Evolutionary conservation across 495 filamentous ascomycete genomes (phyloP).

Genomic region (Neurospora sp.): DNA sequence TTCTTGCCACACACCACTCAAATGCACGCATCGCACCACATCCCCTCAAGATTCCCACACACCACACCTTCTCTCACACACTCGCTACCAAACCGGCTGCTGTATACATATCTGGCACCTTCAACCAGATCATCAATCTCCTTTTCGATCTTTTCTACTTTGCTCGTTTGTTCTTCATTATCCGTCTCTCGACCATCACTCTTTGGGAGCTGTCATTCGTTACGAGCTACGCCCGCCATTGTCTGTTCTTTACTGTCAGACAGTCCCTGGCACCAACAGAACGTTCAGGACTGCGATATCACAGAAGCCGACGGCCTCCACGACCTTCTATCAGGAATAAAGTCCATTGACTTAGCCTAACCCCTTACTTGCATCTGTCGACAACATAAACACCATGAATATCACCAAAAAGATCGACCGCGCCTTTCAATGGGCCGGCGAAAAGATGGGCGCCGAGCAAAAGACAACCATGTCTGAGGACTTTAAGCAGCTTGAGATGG

Average conservation of each 20-base stretch:
- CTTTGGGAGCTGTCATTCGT: background rate
- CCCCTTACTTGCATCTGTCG: background rate
- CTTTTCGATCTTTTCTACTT: background rate
- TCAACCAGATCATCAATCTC: background rate
- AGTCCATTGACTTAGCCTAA: background rate
- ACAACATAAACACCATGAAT: slow-evolving; percentile 50
- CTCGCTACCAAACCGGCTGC: background rate
- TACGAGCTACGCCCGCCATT: background rate
- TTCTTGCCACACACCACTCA: background rate
- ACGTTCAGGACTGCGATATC: background rate
- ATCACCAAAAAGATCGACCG: slow-evolving; percentile 94
- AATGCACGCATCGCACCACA: background rate
- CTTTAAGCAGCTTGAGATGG: slow-evolving; percentile 85
- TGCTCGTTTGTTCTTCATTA: background rate
- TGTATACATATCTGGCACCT: background rate
- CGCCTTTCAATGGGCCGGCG: slow-evolving; percentile 96
- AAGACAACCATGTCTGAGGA: slow-evolving; percentile 86
- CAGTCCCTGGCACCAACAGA: background rate
- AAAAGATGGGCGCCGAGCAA: slow-evolving; percentile 90
- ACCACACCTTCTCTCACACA: background rate
- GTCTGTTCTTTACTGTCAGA: background rate
- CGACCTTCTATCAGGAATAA: background rate
- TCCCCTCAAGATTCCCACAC: background rate
- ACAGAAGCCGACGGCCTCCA: background rate
- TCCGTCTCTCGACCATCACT: background rate